These are phyloP conservation scores for Fusarium secorum DNA, from an alignment of 2,329 filamentous ascomycete genomes.

Conservation along the genomic window DNA sequence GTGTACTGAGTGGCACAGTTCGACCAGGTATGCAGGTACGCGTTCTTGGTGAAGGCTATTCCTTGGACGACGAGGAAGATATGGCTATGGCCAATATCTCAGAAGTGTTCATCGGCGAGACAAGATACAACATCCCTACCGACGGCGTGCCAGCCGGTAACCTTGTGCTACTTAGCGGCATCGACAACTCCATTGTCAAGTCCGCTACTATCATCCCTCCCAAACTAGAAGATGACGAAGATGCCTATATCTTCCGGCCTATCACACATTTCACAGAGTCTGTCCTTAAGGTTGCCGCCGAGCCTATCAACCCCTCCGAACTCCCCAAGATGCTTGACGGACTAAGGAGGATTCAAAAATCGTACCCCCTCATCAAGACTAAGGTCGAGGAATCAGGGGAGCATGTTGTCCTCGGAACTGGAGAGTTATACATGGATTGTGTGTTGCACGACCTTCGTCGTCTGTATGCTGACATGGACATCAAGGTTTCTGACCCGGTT, in stretches of 20 bases:
- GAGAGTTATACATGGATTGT: conserved; percentile 99
- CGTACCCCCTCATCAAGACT: conserved; percentile 92
- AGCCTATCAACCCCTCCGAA: conserved; percentile 97
- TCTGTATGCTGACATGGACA: conserved; percentile 98
- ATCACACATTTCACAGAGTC: conserved; percentile 96
- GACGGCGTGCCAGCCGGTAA: conserved; percentile 94
- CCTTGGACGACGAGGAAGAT: conserved; percentile 96
- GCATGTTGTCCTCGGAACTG: conserved; percentile 92
- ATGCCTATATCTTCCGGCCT: conserved; percentile 94
- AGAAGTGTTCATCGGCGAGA: conserved; percentile 89
- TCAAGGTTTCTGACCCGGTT: conserved; percentile 97
- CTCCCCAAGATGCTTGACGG: conserved; percentile 99
- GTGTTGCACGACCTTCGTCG: conserved; percentile 92
- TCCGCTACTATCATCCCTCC: conserved; percentile 88
- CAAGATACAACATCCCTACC: conserved; percentile 89
- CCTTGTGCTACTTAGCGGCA: conserved; percentile 87
- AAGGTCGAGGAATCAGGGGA: conserved; percentile 99
- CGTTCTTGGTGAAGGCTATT: conserved; percentile 94
- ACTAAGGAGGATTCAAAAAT: conserved; percentile 95
- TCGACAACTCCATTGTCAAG: conserved; percentile 99
- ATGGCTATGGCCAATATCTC: conserved; percentile 88
- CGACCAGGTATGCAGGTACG: conserved; percentile 83
- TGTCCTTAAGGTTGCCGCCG: conserved; percentile 96
- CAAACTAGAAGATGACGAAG: conserved; percentile 84
- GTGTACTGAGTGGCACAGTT: conserved; percentile 91